Evolutionary conservation across 177 flowering plant genomes (phyloP).

Genomic region (Tripterygium wilfordii): DNA sequence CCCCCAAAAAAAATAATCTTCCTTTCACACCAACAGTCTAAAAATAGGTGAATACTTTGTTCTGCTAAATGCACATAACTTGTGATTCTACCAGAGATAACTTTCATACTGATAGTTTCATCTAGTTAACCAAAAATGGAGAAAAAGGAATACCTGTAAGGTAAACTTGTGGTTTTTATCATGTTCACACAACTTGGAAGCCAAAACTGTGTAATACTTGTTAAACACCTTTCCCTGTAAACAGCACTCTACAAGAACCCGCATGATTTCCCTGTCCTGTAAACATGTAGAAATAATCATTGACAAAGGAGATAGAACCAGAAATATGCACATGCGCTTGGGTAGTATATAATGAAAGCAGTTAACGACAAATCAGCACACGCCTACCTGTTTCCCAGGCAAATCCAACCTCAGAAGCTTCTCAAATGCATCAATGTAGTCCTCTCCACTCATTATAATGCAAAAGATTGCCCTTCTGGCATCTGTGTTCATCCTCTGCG

Average conservation of each 20-base stretch:
- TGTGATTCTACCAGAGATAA: too few species aligned
- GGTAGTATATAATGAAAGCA: too few species aligned
- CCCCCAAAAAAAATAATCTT: too few species aligned
- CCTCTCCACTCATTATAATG: conserved; percentile 91
- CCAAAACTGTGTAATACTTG: conserved; percentile 80
- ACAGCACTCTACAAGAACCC: conserved; percentile 90
- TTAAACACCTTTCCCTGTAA: conserved; percentile 86
- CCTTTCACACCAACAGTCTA: too few species aligned
- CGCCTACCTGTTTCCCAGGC: conserved; percentile 78
- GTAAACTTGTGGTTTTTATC: conserved; percentile 95
- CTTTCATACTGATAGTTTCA: too few species aligned
- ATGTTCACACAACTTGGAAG: conserved; percentile 79
- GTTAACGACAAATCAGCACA: neutral
- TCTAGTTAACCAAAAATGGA: too few species aligned
- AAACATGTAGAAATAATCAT: conserved; percentile 1
- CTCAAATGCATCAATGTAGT: conserved; percentile 87
- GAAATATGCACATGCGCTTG: too few species aligned
- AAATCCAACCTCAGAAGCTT: conserved; percentile 82
- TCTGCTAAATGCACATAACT: too few species aligned
- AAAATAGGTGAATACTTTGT: too few species aligned
- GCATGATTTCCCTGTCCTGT: conserved; percentile 93
- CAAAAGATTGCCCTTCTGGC: conserved; percentile 87
- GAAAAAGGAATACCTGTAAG: conserved; percentile 78
- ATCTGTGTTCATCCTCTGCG: conserved; percentile 95
- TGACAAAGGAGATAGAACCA: neutral